Evolutionary conservation across 1,284 basidiomycete species (phyloP).

Genomic region (Pascua guehoae): DNA sequence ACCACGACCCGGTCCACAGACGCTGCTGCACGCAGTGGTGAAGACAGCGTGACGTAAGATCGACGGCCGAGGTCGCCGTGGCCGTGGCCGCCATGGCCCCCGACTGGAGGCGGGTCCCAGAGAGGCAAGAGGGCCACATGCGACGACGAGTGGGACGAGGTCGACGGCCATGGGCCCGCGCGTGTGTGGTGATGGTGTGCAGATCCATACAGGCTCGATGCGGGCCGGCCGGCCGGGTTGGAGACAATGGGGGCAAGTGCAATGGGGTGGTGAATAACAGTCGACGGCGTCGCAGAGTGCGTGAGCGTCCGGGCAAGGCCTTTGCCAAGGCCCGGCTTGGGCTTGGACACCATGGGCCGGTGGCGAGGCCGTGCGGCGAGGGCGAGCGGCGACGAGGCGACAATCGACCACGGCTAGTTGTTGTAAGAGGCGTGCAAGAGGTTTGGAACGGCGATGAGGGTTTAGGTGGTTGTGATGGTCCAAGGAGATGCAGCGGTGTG

Average conservation of each 20-base stretch:
- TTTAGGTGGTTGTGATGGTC: not conserved
- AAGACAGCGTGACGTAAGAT: conserved; percentile 8
- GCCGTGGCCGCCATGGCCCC: no score
- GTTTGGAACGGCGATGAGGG: not conserved
- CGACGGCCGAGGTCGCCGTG: conserved; percentile 6
- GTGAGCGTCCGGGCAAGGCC: conserved; percentile 33
- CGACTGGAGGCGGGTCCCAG: conserved; percentile 10
- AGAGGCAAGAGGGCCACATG: conserved; percentile 9
- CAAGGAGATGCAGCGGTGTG: not conserved
- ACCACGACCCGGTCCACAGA: conserved; percentile 5
- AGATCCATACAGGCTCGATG: not conserved
- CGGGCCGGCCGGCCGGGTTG: not conserved
- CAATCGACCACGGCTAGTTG: no score
- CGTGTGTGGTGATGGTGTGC: not conserved
- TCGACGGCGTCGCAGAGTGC: conserved; percentile 10
- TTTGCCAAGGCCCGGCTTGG: conserved; percentile 38
- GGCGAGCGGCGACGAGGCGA: no score
- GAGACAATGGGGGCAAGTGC: conserved; percentile 5
- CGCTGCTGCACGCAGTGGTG: conserved; percentile 2
- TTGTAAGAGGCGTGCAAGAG: not conserved
- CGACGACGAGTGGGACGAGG: not conserved
- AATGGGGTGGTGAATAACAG: conserved; percentile 15
- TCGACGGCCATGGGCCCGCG: conserved; percentile 1
- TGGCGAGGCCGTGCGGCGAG: not conserved
- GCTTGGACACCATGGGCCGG: conserved; percentile 30